Evolutionary conservation across 495 filamentous ascomycete species (phyloP).

Genomic region (Entonaema liquescens): DNA sequence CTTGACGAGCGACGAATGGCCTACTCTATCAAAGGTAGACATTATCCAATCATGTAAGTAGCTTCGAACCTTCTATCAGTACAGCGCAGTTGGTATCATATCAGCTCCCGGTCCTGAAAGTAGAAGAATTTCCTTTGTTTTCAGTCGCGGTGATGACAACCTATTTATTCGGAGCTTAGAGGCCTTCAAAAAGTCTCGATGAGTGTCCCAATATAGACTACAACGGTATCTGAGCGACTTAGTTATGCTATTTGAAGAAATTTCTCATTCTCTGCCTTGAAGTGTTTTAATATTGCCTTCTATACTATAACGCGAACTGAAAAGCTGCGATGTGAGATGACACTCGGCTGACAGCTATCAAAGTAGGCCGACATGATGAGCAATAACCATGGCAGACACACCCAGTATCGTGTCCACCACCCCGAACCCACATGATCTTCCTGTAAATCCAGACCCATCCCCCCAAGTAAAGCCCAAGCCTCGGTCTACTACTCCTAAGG

Average conservation of each 20-base stretch:
- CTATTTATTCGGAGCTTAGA: conserved; percentile 62
- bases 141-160: conserved; percentile 68
- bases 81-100: background rate
- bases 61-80: background rate
- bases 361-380: conserved; percentile 51
- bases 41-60: conserved; percentile 21
- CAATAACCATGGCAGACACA: conserved; percentile 51
- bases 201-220: conserved; percentile 86
- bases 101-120: background rate
- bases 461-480: conserved; percentile 22
- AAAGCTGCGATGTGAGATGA: background rate
- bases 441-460: conserved; percentile 27
- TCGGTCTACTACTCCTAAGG: conserved; percentile 35
- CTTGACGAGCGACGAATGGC: conserved; percentile 5
- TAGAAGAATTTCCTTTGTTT: background rate
- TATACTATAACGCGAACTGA: background rate
- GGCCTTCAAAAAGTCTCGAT: conserved; percentile 78
- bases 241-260: background rate
- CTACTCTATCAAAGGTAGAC: background rate
- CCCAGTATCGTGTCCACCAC: conserved; percentile 34
- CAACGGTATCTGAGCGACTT: conserved; percentile 97
- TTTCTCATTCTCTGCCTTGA: background rate
- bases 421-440: conserved; percentile 29
- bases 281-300: background rate
- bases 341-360: conserved; percentile 35